phyloP scores from a whole-genome alignment of 805 yeast species.

The Teunomyces cretensis region DNA sequence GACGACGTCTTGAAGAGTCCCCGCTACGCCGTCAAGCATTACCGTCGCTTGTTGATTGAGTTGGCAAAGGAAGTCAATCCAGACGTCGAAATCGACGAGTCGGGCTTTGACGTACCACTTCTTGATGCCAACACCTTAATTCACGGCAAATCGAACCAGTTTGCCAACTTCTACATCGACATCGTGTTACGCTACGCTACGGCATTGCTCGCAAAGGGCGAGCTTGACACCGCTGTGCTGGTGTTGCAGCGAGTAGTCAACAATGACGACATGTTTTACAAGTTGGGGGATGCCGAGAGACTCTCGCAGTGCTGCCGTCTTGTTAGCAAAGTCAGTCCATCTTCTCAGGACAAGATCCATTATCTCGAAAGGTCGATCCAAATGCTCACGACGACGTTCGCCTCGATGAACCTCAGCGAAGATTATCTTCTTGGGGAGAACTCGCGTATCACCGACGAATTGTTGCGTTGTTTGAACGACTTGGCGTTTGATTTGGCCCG shows the following conservation, averaged over 20 bases:
- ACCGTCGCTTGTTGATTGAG: slow-evolving; percentile 35
- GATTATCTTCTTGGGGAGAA: slow-evolving; percentile 24
- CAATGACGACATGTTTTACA: slow-evolving; percentile 36
- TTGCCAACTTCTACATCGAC: slow-evolving; percentile 44
- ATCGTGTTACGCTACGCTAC: slow-evolving; percentile 41
- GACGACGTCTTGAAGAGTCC: slow-evolving; percentile 45
- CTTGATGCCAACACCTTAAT: slow-evolving; percentile 30
- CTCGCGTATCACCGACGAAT: slow-evolving; percentile 37
- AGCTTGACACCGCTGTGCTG: slow-evolving; percentile 27
- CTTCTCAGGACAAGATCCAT: slow-evolving; percentile 17
- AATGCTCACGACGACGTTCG: slow-evolving; percentile 33
- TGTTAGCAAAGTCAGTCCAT: slow-evolving; percentile 26
- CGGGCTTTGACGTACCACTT: slow-evolving; percentile 33
- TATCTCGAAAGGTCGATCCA: slow-evolving; percentile 31
- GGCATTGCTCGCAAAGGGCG: slow-evolving; percentile 42
- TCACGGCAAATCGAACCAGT: slow-evolving; percentile 26
- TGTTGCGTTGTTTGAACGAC: slow-evolving; percentile 30
- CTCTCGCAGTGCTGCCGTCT: slow-evolving; percentile 40
- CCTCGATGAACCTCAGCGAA: slow-evolving; percentile 22
- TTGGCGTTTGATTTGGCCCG: slow-evolving; percentile 33
- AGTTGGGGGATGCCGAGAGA: slow-evolving; percentile 41
- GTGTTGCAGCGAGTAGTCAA: slow-evolving; percentile 30
- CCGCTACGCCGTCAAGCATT: slow-evolving; percentile 43
- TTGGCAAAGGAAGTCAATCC: slow-evolving; percentile 29
- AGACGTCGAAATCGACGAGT: slow-evolving; percentile 25